Percentiles rank a stretch among this genome's conserved stretches.
Evolutionary conservation across 2,329 filamentous ascomycete genomes (phyloP).

Genomic region (Fusarium pseudoanthophilum): DNA sequence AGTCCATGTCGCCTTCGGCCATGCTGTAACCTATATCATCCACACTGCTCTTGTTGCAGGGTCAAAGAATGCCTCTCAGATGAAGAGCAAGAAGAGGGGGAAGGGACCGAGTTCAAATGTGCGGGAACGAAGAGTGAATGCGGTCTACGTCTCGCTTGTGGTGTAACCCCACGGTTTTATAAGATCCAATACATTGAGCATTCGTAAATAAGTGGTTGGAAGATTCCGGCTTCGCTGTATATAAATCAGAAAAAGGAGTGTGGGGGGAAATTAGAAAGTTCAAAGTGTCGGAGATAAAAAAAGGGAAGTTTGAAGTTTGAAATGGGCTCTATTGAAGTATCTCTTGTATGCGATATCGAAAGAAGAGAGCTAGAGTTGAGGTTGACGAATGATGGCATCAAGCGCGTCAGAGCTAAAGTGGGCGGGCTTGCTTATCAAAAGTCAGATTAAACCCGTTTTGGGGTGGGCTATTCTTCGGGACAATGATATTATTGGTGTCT

Average conservation of each 20-base stretch:
- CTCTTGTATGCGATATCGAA: neutral
- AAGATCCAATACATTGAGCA: constrained; percentile 8
- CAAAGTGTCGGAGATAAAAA: neutral
- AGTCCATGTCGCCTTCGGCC: constrained; percentile 58
- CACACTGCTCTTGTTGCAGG: neutral
- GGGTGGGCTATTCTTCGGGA: constrained; percentile 35
- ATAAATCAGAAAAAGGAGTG: neutral
- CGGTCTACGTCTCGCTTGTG: constrained; percentile 8
- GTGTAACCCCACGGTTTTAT: constrained; percentile 23
- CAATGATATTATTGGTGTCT: constrained; percentile 22
- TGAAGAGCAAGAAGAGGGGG: neutral
- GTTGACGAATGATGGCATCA: constrained; percentile 31
- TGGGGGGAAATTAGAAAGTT: neutral
- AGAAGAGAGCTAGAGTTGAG: constrained; percentile 19
- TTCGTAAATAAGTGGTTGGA: neutral
- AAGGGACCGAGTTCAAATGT: neutral
- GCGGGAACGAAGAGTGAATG: neutral
- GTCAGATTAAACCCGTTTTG: constrained; percentile 21
- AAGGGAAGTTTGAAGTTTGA: neutral
- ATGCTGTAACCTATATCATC: constrained; percentile 37
- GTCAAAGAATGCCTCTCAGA: neutral
- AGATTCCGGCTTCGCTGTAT: neutral
- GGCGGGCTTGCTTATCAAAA: constrained; percentile 17
- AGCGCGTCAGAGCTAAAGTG: constrained; percentile 22
- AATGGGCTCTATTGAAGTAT: constrained; percentile 2